These are phyloP conservation scores for Chlamydomonas reinhardtii DNA, from an alignment of 163 green algal genomes.

Conservation along the genomic window DNA sequence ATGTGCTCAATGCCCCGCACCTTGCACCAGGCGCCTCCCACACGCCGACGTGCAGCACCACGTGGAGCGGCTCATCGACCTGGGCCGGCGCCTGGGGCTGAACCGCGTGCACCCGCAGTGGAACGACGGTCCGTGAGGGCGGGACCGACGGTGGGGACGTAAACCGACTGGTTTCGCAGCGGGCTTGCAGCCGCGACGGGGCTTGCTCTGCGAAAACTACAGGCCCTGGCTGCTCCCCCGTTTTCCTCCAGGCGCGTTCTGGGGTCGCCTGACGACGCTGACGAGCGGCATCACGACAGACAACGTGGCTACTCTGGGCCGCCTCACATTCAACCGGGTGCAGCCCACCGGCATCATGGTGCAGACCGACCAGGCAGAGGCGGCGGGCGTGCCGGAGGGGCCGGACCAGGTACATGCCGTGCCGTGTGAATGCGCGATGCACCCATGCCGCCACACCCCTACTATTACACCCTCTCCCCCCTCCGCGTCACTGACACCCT, in stretches of 20 bases:
- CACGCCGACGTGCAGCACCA: not conserved
- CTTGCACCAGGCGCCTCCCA: not conserved
- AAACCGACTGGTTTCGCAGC: too few relatives aligned
- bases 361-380: not conserved
- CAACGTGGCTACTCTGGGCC: not conserved
- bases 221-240: too few relatives aligned
- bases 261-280: not conserved
- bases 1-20: too few relatives aligned
- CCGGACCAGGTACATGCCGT: constrained; percentile 4
- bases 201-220: too few relatives aligned
- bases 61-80: not conserved
- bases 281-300: not conserved
- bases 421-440: too few relatives aligned
- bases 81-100: constrained; percentile 9
- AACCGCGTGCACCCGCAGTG: constrained; percentile 8
- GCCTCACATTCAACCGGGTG: constrained; percentile 5
- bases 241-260: constrained; percentile 4
- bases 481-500: too few relatives aligned
- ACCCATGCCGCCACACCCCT: too few relatives aligned
- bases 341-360: not conserved
- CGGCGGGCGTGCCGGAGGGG: not conserved
- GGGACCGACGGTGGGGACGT: not conserved
- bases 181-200: too few relatives aligned
- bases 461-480: too few relatives aligned
- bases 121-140: constrained; percentile 4